Conservation (phyloP, 192 early-diverging fungal genomes). For the Thamnidium elegans region DNA sequence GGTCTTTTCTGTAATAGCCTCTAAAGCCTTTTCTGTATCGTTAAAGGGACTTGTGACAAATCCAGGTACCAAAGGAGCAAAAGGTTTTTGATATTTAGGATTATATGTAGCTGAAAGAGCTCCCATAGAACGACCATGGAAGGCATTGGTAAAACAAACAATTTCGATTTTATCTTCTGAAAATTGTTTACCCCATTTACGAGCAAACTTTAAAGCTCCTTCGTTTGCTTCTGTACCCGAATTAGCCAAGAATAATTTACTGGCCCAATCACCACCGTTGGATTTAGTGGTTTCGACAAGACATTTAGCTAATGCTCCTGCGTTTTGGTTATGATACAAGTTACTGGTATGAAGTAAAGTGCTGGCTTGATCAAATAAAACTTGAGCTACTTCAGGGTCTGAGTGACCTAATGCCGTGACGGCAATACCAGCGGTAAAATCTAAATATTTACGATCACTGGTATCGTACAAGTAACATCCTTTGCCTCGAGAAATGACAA, state of each 20-base stretch:
- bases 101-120: slow-evolving; percentile 93
- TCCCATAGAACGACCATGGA: slow-evolving; percentile 96
- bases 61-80: slow-evolving; percentile 86
- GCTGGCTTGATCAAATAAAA: slow-evolving; percentile 77
- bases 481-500: slow-evolving; percentile 79
- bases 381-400: slow-evolving; percentile 68
- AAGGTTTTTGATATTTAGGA: slow-evolving; percentile 93
- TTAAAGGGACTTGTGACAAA: slow-evolving; percentile 74
- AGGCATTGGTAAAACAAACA: slow-evolving; percentile 87
- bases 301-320: slow-evolving; percentile 71
- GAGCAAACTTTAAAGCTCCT: slow-evolving; percentile 94
- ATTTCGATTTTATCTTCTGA: slow-evolving; percentile 65
- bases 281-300: slow-evolving; percentile 63
- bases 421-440: slow-evolving; percentile 94
- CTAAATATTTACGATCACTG: slow-evolving; percentile 74
- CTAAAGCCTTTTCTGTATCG: slow-evolving; percentile 57
- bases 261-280: slow-evolving; percentile 45
- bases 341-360: slow-evolving; percentile 88
- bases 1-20: slow-evolving; percentile 70
- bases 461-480: slow-evolving; percentile 80
- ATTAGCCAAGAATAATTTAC: slow-evolving; percentile 92
- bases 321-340: slow-evolving; percentile 89
- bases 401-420: slow-evolving; percentile 91
- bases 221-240: slow-evolving; percentile 99
- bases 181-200: slow-evolving; percentile 75